Conservation (phyloP, 2,329 filamentous ascomycete genomes). For the Daldinia sp. region DNA sequence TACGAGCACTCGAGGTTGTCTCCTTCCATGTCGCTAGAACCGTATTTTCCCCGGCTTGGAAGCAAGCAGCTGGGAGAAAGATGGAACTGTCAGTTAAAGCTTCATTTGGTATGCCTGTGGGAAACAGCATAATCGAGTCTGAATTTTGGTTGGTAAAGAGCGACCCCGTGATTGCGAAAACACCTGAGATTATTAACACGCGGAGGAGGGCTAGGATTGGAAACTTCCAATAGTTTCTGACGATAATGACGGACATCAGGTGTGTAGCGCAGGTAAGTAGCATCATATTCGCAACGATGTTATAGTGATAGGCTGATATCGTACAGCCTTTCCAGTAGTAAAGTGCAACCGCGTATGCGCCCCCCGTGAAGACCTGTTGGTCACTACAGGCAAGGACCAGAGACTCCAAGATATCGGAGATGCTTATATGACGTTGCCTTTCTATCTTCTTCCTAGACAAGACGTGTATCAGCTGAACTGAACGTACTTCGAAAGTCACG, state of each 20-base stretch:
- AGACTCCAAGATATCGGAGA: slow-evolving; percentile 14
- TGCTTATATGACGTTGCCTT: background rate
- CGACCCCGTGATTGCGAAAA: background rate
- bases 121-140: background rate
- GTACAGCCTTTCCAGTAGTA: slow-evolving; percentile 52
- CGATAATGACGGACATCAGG: slow-evolving; percentile 52
- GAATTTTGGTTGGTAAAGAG: slow-evolving; percentile 1
- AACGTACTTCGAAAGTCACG: background rate
- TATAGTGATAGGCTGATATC: slow-evolving; percentile 55
- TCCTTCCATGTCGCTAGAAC: background rate
- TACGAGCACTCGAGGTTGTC: background rate
- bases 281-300: slow-evolving; percentile 54
- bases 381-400: slow-evolving; percentile 53
- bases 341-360: slow-evolving; percentile 53
- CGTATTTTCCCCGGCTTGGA: background rate
- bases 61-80: background rate
- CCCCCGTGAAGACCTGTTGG: slow-evolving; percentile 56
- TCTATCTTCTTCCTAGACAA: background rate
- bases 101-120: background rate
- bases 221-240: slow-evolving; percentile 53
- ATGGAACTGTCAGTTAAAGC: background rate
- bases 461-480: background rate
- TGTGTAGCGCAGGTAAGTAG: slow-evolving; percentile 55
- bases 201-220: slow-evolving; percentile 49
- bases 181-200: slow-evolving; percentile 37